Base-by-base conservation (phyloP, 2,329 filamentous ascomycete species). In the Fusarium sublunatum region DNA sequence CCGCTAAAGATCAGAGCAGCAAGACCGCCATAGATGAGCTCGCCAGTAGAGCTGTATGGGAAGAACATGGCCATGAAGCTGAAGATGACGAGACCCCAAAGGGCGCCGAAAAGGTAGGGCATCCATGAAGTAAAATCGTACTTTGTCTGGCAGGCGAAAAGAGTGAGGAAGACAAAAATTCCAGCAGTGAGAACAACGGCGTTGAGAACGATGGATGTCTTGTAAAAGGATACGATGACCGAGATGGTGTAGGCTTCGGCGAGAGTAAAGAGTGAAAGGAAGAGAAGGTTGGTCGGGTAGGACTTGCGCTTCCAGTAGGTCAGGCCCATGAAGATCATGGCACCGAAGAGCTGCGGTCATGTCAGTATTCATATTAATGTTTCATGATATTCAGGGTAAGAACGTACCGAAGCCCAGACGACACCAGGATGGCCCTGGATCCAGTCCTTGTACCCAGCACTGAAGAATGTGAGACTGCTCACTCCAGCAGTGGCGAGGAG, bases 91-190 rank as follows among this genome's bases (percentile, higher is more conserved):
- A 97, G 79, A 7, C 91, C 89, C 95, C 95, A 98, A 15, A 99
- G 85, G 0, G 84, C 89, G 56, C 93, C 93, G 72, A 96, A 96
- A 4, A 98, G 86, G 75, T 97, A 98, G 15, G 95, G 94, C 82
- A 94, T 91, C 94, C 95, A 99, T 65, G 87, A 90, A 2, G 94
- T 98, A 76, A 99, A 99, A 82, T 99, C 95, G 75, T 99, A 99
- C 77, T 96, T 96, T 65, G 91, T 91, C 82, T 99, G 95, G 86
- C 93, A 97, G 45, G 95, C 95, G 76, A 99, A 98, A 40, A 93
- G 78, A 2, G 90, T 92, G 47, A 93, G 85, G 72, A 91, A 87
- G 70, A 92, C 81, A 73, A 94, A 93, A 73, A 93, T 91, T 47
- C 89, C 91, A 13, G 88, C 90, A 47, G 95, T 99, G 55, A 99